Base-by-base conservation (phyloP, 495 filamentous ascomycete genomes). In the Penicillium crystallinum region DNA sequence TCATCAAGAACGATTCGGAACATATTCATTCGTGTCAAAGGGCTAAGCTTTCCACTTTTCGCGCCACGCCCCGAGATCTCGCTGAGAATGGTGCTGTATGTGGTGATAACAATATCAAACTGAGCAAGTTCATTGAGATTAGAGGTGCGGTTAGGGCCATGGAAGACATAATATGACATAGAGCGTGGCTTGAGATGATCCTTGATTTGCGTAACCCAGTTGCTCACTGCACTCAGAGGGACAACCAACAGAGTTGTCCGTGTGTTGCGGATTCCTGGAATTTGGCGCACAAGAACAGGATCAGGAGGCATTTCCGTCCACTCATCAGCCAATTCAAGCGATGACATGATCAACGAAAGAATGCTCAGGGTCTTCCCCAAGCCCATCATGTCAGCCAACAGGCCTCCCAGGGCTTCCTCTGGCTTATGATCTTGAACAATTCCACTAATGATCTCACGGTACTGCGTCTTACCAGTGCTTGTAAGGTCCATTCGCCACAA, bases 341-440 rank as follows among this genome's bases (percentile, higher is more conserved):
- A 85, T 15, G 74, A 76, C 2, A 83, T 71, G 14, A 92, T 67
- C 19, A 97, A 76, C 3, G 90, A 86, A 6, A 98, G 74, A 25
- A 96, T 87, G 62, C 87, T 95, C 40, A 98, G 70, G 0, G 93
- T 97, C 65, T 98, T 98, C 6, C 93, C 93, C 14, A 98, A 72
- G 33, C 93, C 93, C 93, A 98, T 98, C 86, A 96, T 90, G 63
- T 98, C 93, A 6, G 93, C 93, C 18, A 98, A 73, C 27, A 98
- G 87, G n/a, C 93, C 93, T 8, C 93, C 93, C 1, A 85, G 72
- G 0, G 82, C 78, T 52, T 90, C 81, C 0, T 80, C 72, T 0
- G 93, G 92, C 56, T 81, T 80, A n/a, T 79, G 54, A 14, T 72
- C 69, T 49, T 81, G 67, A 22, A 83, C 72, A 8, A 84, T 76